Evolutionary conservation across 2,329 filamentous ascomycete genomes (phyloP).

Genomic region (Alternaria sp.): DNA sequence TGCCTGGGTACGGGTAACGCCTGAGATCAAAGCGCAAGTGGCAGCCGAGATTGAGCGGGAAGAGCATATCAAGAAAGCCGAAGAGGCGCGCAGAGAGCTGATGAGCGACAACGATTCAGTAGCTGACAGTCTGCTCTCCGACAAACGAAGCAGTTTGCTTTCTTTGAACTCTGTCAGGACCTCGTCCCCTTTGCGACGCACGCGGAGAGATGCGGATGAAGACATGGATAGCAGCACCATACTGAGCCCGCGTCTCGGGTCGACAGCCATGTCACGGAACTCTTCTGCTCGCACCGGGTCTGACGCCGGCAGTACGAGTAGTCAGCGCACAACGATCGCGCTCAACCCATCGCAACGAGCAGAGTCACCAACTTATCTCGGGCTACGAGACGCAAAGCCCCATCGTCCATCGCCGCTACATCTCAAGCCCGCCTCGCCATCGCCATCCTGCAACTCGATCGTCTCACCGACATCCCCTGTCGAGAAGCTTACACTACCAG

Average conservation of each 20-base stretch:
- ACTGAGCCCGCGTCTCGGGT: slow-evolving; percentile 34
- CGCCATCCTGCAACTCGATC: slow-evolving; percentile 30
- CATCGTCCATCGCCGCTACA: slow-evolving; percentile 47
- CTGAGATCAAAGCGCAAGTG: slow-evolving; percentile 83
- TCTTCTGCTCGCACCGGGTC: slow-evolving; percentile 39
- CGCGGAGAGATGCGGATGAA: slow-evolving; percentile 34
- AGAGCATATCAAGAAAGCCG: slow-evolving; percentile 40
- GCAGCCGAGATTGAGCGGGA: slow-evolving; percentile 70
- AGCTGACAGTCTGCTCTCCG: slow-evolving; percentile 38
- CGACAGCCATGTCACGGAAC: slow-evolving; percentile 32
- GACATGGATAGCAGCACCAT: slow-evolving; percentile 41
- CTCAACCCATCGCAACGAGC: slow-evolving; percentile 30
- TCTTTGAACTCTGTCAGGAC: slow-evolving; percentile 37
- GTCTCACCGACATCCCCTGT: slow-evolving; percentile 29
- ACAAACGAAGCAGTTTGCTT: slow-evolving; percentile 43
- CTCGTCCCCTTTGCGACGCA: slow-evolving; percentile 41
- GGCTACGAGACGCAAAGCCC: slow-evolving; percentile 30
- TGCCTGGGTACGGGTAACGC: slow-evolving; percentile 84
- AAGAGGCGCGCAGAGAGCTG: slow-evolving; percentile 38
- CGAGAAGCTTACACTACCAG: slow-evolving; percentile 24
- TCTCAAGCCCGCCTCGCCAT: slow-evolving; percentile 43
- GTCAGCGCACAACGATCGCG: slow-evolving; percentile 47
- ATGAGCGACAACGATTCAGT: slow-evolving; percentile 43
- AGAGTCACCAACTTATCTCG: slow-evolving; percentile 34
- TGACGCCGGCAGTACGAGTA: slow-evolving; percentile 49